phyloP scores from a whole-genome alignment of 2,329 filamentous ascomycete genomes.

The Ilyonectria sp. region DNA sequence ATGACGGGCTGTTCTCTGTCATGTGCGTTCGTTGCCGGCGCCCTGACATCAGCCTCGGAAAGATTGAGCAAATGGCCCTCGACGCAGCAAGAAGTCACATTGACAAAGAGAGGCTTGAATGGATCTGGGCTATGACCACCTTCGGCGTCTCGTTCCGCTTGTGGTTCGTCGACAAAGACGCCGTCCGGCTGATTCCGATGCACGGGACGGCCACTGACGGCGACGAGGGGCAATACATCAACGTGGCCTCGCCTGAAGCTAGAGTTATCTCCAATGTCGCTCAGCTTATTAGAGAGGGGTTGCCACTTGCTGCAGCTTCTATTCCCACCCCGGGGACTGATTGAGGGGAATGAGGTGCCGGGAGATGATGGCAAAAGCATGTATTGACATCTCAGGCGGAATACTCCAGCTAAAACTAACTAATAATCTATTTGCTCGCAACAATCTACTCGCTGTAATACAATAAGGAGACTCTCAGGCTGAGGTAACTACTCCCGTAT shows the following conservation, averaged over 20 bases:
- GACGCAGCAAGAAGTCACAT: constrained; percentile 23
- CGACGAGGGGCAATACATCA: constrained; percentile 25
- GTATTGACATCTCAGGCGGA: no score
- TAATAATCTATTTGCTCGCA: no score
- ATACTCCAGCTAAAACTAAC: no score
- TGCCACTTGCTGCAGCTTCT: not conserved
- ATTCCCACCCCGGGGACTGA: not conserved
- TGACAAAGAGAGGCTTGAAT: constrained; percentile 3
- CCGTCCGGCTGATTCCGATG: not conserved
- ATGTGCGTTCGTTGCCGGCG: not conserved
- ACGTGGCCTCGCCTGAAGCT: constrained; percentile 22
- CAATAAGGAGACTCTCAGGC: no score
- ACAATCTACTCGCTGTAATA: no score
- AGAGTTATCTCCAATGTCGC: constrained; percentile 20
- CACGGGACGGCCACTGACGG: constrained; percentile 5
- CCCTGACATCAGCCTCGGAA: not conserved
- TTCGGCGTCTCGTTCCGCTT: constrained; percentile 18
- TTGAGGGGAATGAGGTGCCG: no score
- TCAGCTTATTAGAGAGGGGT: constrained; percentile 15
- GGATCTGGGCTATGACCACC: constrained; percentile 27
- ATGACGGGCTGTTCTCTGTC: not conserved
- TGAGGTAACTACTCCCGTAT: no score
- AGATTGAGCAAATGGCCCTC: constrained; percentile 15
- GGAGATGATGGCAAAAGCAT: no score
- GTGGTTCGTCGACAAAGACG: constrained; percentile 15